Evolutionary conservation across 768 basidiomycete species (phyloP), one percentile per base, ranked within the genome.

Genomic region (Asterophora parasitica): DNA sequence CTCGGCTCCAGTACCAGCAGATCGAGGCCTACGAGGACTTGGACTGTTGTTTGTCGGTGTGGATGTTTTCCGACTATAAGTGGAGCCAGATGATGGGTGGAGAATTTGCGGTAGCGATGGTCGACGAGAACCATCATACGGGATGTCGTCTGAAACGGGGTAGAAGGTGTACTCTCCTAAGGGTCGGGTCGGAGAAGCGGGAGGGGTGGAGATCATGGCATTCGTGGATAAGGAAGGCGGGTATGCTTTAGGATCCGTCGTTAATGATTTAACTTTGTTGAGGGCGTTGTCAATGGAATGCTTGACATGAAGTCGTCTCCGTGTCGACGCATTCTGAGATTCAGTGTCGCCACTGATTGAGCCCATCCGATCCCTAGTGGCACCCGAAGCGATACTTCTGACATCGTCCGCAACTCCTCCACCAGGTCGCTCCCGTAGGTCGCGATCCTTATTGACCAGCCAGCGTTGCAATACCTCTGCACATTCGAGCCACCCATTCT

Each of bases 401-500:
- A 50, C 42, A 37, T 62, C 58, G 35, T 57, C 59, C 26, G 56
- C 50, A 19, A 56, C 60, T 50, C 73, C 71, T 36, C 54, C 57
- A 37, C 57, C 45, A 15, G 59, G 59, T n/a, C 81, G 70, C 54
- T 83, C 82, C 43, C 75, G 67, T 10, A 82, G 67, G 65, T 85
- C 79, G 42, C 71, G 71, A 52, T 84, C 82, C 63, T 81, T 80
- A 61, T 83, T 78, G 6, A 72, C 60, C 10, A 76, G 62, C 78
- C 87, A 90, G 2, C 82, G 71, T n/a, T 73, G 74, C 16, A 97
- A 70, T 4, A 86, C 67, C 4, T 83, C 76, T 1, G 88, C 90
- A 54, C 88, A 87, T 48, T 88, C 83, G 1, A 82, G 65, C 78
- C 85, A 88, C 1, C 89, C 88, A 57, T 89, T 82, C 57, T 85